These are phyloP conservation scores for Plantago major DNA, from an alignment of 257 asterid genomes.

Conservation along the genomic window DNA sequence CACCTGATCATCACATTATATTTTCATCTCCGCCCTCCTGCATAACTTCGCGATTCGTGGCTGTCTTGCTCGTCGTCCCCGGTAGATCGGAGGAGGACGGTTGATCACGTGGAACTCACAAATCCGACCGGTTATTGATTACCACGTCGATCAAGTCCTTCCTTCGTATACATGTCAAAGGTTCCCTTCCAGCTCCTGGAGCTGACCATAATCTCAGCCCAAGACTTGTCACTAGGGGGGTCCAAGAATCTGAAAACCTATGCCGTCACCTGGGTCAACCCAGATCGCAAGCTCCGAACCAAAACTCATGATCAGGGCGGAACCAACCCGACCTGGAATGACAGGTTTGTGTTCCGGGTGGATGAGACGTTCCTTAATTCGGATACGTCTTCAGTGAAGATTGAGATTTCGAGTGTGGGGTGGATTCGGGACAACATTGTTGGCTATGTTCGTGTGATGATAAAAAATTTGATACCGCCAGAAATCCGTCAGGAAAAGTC, in stretches of 20 bases:
- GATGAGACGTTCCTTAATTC: constrained; percentile 41
- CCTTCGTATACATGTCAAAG: constrained; percentile 19
- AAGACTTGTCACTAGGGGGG: constrained; percentile 37
- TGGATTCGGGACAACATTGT: constrained; percentile 30
- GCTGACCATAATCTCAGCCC: constrained; percentile 65
- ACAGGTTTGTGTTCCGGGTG: constrained; percentile 54
- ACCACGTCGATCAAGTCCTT: not conserved
- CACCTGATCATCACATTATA: not conserved
- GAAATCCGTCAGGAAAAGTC: constrained; percentile 23
- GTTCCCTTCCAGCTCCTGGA: constrained; percentile 53
- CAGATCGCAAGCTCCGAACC: constrained; percentile 46
- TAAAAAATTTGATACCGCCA: constrained; percentile 33
- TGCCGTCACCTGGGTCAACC: constrained; percentile 51
- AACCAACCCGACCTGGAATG: constrained; percentile 64
- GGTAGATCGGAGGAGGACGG: constrained; percentile 9
- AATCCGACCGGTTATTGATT: not conserved
- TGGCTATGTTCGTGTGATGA: constrained; percentile 33
- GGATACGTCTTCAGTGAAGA: constrained; percentile 22
- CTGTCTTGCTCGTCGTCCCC: constrained; percentile 22
- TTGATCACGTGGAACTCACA: constrained; percentile 3
- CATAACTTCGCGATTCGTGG: not conserved
- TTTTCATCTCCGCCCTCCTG: constrained; percentile 4
- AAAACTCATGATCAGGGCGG: constrained; percentile 38
- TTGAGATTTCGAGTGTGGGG: constrained; percentile 33
- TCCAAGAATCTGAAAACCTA: constrained; percentile 39